These are phyloP conservation scores for Tulasnella calospora DNA, from an alignment of 768 basidiomycete species.

Conservation along the genomic window DNA sequence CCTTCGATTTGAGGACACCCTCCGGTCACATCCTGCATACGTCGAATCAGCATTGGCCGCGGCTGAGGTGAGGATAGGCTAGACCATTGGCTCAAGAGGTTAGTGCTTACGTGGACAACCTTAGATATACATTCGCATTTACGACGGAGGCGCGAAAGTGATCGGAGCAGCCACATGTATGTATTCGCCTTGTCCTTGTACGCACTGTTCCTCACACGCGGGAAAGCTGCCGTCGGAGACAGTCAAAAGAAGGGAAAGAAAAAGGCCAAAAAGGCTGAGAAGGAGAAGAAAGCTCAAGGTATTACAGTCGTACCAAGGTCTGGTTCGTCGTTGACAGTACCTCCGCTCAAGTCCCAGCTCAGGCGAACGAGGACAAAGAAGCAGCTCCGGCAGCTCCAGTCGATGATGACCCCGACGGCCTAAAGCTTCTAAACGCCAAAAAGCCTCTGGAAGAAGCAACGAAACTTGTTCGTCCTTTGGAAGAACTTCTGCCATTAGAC, in stretches of 20 bases:
- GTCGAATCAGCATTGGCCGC: constrained; percentile 66
- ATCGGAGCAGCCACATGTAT: constrained; percentile 34
- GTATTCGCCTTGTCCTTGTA: not conserved
- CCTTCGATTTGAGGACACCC: constrained; percentile 71
- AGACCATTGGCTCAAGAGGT: constrained; percentile 28
- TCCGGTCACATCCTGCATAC: constrained; percentile 74
- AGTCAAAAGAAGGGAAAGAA: constrained; percentile 78
- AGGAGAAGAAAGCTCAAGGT: constrained; percentile 15
- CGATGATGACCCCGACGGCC: constrained; percentile 82
- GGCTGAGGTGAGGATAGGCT: constrained; percentile 48
- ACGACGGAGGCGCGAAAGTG: constrained; percentile 62
- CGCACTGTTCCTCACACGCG: not conserved
- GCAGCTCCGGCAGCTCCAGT: constrained; percentile 52
- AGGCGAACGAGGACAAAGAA: constrained; percentile 59
- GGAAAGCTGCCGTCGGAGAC: constrained; percentile 44
- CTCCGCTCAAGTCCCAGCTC: not conserved
- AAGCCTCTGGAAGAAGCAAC: constrained; percentile 72
- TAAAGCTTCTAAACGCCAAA: constrained; percentile 55
- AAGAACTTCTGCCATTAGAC: constrained; percentile 47
- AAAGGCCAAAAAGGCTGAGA: constrained; percentile 65
- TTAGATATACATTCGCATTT: constrained; percentile 68
- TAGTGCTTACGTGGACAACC: not conserved
- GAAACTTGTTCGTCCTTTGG: constrained; percentile 63
- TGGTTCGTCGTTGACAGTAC: not conserved
- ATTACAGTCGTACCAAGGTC: not conserved